phyloP scores from a whole-genome alignment of 768 basidiomycete genomes.

The Auriscalpium microsporum region DNA sequence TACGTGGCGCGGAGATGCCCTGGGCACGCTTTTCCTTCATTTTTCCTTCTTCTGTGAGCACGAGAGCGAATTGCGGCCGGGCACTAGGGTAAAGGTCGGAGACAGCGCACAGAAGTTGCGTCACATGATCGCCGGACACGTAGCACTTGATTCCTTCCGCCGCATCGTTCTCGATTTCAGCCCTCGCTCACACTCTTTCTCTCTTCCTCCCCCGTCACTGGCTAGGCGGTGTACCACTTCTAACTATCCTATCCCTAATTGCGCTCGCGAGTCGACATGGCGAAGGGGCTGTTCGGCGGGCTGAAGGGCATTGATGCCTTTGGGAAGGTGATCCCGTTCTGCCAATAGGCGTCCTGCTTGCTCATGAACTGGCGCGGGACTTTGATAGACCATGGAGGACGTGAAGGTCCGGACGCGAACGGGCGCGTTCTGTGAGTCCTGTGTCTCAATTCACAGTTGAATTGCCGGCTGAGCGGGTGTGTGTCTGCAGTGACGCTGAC shows the following conservation, averaged over 20 bases:
- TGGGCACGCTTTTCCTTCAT: no score
- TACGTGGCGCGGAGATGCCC: no score
- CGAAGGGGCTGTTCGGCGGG: slow-evolving; percentile 65
- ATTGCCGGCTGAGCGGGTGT: slow-evolving; percentile 2
- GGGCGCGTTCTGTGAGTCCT: slow-evolving; percentile 72
- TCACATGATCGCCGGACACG: not conserved
- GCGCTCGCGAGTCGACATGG: slow-evolving; percentile 38
- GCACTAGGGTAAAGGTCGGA: not conserved
- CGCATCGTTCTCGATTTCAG: not conserved
- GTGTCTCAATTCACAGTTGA: not conserved
- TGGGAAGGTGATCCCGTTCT: slow-evolving; percentile 69
- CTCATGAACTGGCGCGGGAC: not conserved
- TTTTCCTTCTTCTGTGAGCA: not conserved
- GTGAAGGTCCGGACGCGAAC: slow-evolving; percentile 98
- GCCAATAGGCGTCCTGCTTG: not conserved
- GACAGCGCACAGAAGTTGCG: not conserved
- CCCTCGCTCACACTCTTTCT: not conserved
- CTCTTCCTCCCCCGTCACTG: not conserved
- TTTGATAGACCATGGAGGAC: slow-evolving; percentile 86
- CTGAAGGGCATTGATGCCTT: slow-evolving; percentile 97
- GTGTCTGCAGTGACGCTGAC: slow-evolving; percentile 73
- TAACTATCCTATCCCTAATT: slow-evolving; percentile 5
- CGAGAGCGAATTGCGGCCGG: not conserved
- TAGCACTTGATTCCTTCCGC: not conserved
- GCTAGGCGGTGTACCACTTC: slow-evolving; percentile 1